Percentiles rank a stretch among this genome's conserved stretches.
phyloP scores from a whole-genome alignment of 139 green algal genomes.

The Closterium sp. region DNA sequence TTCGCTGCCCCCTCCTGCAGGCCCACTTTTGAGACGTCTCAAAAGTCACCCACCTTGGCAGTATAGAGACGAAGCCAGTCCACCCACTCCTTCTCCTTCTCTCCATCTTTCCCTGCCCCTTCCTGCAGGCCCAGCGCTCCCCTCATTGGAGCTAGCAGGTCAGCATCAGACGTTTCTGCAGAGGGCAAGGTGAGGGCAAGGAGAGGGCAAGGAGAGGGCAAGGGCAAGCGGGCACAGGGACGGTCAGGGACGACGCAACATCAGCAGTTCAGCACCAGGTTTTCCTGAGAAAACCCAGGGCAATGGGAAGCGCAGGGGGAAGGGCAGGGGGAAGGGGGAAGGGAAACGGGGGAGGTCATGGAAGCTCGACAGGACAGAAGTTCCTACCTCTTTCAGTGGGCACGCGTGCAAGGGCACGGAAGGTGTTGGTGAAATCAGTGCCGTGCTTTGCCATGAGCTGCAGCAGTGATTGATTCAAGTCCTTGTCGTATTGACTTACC shows the following conservation, averaged over 20 bases:
- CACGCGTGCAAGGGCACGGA: constrained; percentile 18
- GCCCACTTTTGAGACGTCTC: no score
- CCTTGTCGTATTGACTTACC: no score
- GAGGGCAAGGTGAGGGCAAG: not conserved
- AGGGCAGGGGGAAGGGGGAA: no score
- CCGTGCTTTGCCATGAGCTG: constrained; percentile 27
- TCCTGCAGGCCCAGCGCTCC: not conserved
- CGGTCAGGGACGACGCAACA: no score
- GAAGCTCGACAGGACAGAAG: no score
- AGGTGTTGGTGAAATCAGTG: constrained; percentile 48
- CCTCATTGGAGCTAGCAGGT: constrained; percentile 11
- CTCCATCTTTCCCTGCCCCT: not conserved
- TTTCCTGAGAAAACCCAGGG: no score
- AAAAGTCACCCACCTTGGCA: constrained; percentile 11
- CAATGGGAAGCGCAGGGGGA: no score
- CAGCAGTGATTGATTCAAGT: not conserved
- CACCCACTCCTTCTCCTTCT: not conserved
- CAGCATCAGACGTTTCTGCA: not conserved
- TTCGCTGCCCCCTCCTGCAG: no score
- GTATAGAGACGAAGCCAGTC: constrained; percentile 23
- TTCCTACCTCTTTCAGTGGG: not conserved
- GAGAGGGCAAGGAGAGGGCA: no score
- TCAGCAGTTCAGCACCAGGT: no score
- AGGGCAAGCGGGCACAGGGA: no score
- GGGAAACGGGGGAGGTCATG: no score